A percentile compares a stretch with the other conserved stretches of the same genome.
phyloP scores from a whole-genome alignment of 2,329 filamentous ascomycete genomes.

The Talaromyces sp. region DNA sequence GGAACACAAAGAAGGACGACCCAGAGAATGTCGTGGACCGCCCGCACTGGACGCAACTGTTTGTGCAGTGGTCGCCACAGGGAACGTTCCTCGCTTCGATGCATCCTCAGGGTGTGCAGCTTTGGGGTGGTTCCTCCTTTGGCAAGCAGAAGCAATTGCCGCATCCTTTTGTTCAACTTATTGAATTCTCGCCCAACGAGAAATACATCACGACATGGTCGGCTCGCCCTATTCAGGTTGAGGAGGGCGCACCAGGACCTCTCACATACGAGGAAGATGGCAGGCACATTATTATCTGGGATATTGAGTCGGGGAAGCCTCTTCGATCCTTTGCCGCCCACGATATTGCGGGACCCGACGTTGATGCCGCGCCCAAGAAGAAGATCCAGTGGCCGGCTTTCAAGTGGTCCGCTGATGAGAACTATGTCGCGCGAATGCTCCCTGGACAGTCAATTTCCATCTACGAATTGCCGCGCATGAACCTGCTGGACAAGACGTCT shows the following conservation, averaged over 20 bases:
- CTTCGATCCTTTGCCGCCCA: conserved; percentile 90
- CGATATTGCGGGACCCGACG: conserved; percentile 58
- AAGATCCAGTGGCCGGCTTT: conserved; percentile 98
- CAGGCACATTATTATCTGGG: conserved; percentile 99
- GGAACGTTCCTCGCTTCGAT: conserved; percentile 93
- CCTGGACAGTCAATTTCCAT: conserved; percentile 85
- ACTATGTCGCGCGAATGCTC: conserved; percentile 89
- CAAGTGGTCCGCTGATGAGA: conserved; percentile 98
- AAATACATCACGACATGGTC: conserved; percentile 97
- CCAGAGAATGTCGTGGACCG: conserved; percentile 89
- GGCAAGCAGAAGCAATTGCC: conserved; percentile 86
- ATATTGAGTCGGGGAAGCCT: conserved; percentile 81
- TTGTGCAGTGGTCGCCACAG: conserved; percentile 94
- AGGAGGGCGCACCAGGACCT: conserved; percentile 69
- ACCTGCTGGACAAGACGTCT: conserved; percentile 73
- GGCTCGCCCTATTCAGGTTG: conserved; percentile 83
- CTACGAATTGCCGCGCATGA: conserved; percentile 86
- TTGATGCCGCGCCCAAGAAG: conserved; percentile 65
- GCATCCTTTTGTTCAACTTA: conserved; percentile 90
- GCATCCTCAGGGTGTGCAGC: conserved; percentile 91
- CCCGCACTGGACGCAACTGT: conserved; percentile 95
- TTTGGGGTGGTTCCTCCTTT: conserved; percentile 92
- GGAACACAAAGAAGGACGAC: conserved; percentile 93
- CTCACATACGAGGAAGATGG: conserved; percentile 89
- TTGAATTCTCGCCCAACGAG: conserved; percentile 91